Conservation (phyloP, 1,139 yeast genomes). For the Yamadazyma oceani region DNA sequence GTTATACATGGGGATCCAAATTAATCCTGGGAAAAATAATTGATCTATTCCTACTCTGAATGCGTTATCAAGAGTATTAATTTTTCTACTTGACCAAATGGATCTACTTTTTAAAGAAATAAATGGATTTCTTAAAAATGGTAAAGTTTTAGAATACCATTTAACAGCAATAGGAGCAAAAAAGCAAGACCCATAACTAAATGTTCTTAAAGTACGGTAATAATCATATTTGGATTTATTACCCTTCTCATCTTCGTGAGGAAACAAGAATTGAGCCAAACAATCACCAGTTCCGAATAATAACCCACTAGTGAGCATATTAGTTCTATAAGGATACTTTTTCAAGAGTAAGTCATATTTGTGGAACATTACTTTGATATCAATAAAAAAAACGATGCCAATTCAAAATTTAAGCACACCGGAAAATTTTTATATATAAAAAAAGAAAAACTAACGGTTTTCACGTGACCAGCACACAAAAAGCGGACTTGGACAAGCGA, state of each 20-base stretch:
- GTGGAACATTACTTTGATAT: slow-evolving; percentile 24
- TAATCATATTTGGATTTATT: slow-evolving; percentile 11
- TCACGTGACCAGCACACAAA: slow-evolving; percentile 1
- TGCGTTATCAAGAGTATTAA: slow-evolving; percentile 34
- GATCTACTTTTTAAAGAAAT: slow-evolving; percentile 16
- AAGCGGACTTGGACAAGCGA: slow-evolving; percentile 2
- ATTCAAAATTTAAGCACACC: background rate
- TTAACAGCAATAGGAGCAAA: slow-evolving; percentile 75
- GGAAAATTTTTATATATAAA: slow-evolving; percentile 1
- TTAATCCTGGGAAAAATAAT: slow-evolving; percentile 31
- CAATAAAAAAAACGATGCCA: too few relatives aligned
- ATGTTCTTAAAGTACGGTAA: slow-evolving; percentile 61
- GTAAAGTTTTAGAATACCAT: slow-evolving; percentile 64
- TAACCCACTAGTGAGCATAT: slow-evolving; percentile 55
- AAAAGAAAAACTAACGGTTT: background rate
- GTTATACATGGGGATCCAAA: slow-evolving; percentile 49
- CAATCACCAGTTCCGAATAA: slow-evolving; percentile 77
- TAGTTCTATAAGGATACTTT: slow-evolving; percentile 53
- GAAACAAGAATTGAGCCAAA: slow-evolving; percentile 64
- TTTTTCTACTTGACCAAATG: slow-evolving; percentile 15
- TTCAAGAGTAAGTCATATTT: slow-evolving; percentile 42
- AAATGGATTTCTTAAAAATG: slow-evolving; percentile 47
- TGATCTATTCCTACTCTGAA: slow-evolving; percentile 42
- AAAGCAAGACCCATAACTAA: slow-evolving; percentile 69
- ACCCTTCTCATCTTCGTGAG: slow-evolving; percentile 27